Base-by-base conservation (phyloP, 768 basidiomycete genomes). In the Mycena haematopus region DNA sequence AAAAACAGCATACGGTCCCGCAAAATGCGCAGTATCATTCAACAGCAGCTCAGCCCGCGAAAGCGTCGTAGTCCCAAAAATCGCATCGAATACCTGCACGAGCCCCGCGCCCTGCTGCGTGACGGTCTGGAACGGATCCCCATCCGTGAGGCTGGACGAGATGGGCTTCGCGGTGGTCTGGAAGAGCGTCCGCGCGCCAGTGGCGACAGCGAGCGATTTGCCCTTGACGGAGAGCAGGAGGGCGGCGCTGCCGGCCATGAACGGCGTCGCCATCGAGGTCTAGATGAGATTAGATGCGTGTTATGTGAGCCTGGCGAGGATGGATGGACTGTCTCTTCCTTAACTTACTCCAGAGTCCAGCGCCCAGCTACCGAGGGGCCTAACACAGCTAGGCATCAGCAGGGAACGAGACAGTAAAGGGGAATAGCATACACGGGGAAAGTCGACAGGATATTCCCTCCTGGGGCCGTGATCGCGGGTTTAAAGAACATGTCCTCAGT, bases 341-440 rank as follows among this genome's bases (percentile, higher is more conserved):
- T n/a, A n/a, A n/a, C 60, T 50, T 58, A 63, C 62, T 8, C 81
- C 82, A 3, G 80, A 82, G 25, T 71, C 60, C 21, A 82, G 72
- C 2, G 69, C 79, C 60, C 73, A 83, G 25, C 68, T 70, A 11
- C 80, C 82, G 8, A 78, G 67, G 8, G 77, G 72, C 27, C 78
- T 68, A 4, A 82, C 87, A 19, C 86, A 87, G 5, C 74, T 71
- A 13, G 81, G 76, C 63, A 5, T 31, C 29, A 31, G 85, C 82
- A 19, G 82, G 80, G 71, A 82, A 78, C 27, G 81, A 70, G 54
- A 76, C 74, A 6, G 74, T 84, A 81, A 44, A 82, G 82, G 78
- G 84, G 84, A 2, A 80, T 75, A 42, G 85, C 58, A 4, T 76
- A 77, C 51, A 86, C 68, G 5, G 81, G 81, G 55, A 76, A 72